These are phyloP conservation scores for Clausena lansium DNA, from an alignment of 345 rosid species.

Conservation along the genomic window DNA sequence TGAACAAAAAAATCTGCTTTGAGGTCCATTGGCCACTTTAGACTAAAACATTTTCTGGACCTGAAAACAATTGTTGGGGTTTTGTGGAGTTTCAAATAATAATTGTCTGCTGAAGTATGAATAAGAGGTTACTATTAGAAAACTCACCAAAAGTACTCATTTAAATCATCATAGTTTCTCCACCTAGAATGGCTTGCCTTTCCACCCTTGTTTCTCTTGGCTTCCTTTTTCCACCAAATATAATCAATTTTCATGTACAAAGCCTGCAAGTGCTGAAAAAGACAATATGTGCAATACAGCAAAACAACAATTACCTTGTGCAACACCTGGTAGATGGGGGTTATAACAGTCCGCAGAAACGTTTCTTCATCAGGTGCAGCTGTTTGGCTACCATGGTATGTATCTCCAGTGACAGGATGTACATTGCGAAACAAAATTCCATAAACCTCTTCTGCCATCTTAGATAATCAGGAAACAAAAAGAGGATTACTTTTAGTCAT, in stretches of 20 bases:
- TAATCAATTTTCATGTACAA: constrained; percentile 15
- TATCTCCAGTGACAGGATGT: constrained; percentile 54
- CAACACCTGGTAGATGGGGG: constrained; percentile 74
- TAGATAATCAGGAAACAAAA: constrained; percentile 25
- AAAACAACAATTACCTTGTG: constrained; percentile 50
- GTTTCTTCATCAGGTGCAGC: constrained; percentile 68
- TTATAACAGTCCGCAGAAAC: constrained; percentile 73
- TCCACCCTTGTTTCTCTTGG: constrained; percentile 72
- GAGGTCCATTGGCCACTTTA: constrained; percentile 70
- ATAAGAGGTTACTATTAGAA: constrained; percentile 14
- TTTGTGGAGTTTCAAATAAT: constrained; percentile 3
- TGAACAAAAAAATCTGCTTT: constrained; percentile 73
- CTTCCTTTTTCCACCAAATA: constrained; percentile 62
- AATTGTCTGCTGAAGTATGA: constrained; percentile 4
- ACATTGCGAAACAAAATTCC: constrained; percentile 54
- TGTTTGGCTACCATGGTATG: constrained; percentile 20
- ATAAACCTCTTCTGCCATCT: constrained; percentile 82
- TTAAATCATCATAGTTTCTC: constrained; percentile 98
- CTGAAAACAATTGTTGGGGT: constrained; percentile 28
- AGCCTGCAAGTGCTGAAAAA: not conserved
- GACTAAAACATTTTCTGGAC: constrained; percentile 70
- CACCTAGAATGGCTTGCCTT: constrained; percentile 92
- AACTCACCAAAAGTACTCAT: constrained; percentile 95
- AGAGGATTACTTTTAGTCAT: constrained; percentile 19
- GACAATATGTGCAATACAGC: not conserved